phyloP scores from a whole-genome alignment of 805 yeast genomes.

The Hanseniaspora nectarophila region DNA sequence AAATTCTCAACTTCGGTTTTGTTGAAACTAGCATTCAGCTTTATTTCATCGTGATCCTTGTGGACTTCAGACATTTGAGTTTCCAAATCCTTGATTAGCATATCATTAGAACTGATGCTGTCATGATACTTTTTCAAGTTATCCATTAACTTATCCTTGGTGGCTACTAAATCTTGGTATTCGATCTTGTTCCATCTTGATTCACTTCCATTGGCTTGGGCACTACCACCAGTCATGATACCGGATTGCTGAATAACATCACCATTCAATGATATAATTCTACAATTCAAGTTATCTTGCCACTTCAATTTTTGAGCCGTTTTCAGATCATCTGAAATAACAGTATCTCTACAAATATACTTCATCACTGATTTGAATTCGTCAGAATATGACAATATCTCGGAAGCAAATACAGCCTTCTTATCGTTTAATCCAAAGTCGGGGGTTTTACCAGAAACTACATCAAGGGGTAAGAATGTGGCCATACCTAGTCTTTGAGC shows the following conservation, averaged over 20 bases:
- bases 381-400: constrained; percentile 59
- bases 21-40: constrained; percentile 42
- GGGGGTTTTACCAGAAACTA: constrained; percentile 49
- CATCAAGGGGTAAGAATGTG: constrained; percentile 77
- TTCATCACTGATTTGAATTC: constrained; percentile 63
- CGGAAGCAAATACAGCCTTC: constrained; percentile 40
- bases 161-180: constrained; percentile 40
- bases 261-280: constrained; percentile 74
- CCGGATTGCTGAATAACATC: constrained; percentile 75
- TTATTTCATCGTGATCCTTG: constrained; percentile 43
- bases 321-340: constrained; percentile 60
- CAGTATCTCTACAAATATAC: constrained; percentile 65
- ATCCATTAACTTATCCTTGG: constrained; percentile 36
- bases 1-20: constrained; percentile 35
- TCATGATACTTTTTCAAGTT: not conserved
- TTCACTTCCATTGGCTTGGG: constrained; percentile 28
- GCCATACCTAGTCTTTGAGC: constrained; percentile 78
- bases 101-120: not conserved
- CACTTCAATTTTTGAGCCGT: constrained; percentile 65
- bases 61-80: constrained; percentile 32
- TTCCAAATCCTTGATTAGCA: constrained; percentile 29
- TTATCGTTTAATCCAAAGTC: constrained; percentile 32
- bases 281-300: constrained; percentile 45
- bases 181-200: constrained; percentile 67
- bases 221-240: constrained; percentile 81